Evolutionary conservation across 257 asterid species (phyloP), one percentile per base, ranked within the genome.

Genomic region (Paraleonurus japonicus): DNA sequence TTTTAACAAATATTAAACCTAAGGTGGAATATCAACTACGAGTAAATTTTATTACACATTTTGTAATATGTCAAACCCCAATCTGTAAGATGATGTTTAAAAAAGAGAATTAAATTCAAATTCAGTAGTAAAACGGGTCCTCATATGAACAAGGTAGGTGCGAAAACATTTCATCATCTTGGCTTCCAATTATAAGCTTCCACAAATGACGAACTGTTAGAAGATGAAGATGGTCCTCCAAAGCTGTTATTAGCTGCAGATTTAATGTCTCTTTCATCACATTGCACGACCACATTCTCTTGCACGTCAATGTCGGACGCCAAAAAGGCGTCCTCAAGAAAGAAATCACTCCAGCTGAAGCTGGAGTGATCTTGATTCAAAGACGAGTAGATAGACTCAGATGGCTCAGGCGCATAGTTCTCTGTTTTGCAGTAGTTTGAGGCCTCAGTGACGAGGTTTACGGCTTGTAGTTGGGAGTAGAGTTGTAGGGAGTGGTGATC

Each of bases 331-430:
- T 90, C 97, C 7, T 87, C 96, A 0, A 88, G 84, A 20, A 93
- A 93, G 75, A 87, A 90, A 61, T 93, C 98, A 7, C 90, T 80
- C 98, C 97, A 89, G 51, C 81, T 81, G 59, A 89, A 87, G 73
- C 87, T 73, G 13, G 73, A 78, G 7, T 35, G 55, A 48, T 75
- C 92, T 47, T 81, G 92, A 61, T 75, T 78, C 7, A 32, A 16
- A 9, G 75, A 43, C 15, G 78, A 73, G 48, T 77, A 72, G 82
- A 72, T 65, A 0, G 24, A 19, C 19, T 50, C 58, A 7, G 58
- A 16, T 19, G 58, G 58, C 5, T 81, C 78, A 0, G 33, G 54
- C 33, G 48, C 32, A 22, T 15, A 45, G 20, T 54, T 82, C 69
- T 7, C 48, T 24, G 27, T 23, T 43, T 47, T 75, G 17, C 58